A percentile compares a stretch with the other conserved stretches of the same genome.
Conservation (phyloP, 108 stramenopile species). For the Parmales sp. region DNA sequence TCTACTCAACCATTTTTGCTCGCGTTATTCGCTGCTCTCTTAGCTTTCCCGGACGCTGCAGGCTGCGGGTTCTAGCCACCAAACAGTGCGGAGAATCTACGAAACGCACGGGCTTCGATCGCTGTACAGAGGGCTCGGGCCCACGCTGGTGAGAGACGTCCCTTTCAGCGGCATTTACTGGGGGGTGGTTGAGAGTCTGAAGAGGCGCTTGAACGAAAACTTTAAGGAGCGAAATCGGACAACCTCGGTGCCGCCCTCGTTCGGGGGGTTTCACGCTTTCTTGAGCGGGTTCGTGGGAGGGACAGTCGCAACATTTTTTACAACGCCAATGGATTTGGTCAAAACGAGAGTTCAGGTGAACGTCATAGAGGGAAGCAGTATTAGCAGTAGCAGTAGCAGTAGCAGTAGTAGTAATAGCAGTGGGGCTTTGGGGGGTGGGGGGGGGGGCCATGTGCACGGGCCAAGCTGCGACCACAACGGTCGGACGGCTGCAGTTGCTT, state of each 20-base stretch:
- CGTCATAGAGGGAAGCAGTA: too few relatives aligned
- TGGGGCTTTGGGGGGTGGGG: neutral
- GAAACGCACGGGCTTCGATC: conserved; percentile 40
- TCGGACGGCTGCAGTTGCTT: neutral
- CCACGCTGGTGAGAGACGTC: conserved; percentile 82
- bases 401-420: neutral
- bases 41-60: too few relatives aligned
- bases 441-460: neutral
- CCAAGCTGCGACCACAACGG: neutral
- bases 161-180: conserved; percentile 89
- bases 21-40: too few relatives aligned
- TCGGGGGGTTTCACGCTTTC: conserved; percentile 44
- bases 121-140: conserved; percentile 65
- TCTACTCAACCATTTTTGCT: too few relatives aligned
- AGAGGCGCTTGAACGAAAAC: conserved; percentile 15
- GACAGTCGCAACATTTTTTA: conserved; percentile 64
- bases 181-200: conserved; percentile 54
- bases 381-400: neutral
- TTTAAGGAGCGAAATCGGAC: neutral
- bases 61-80: too few relatives aligned
- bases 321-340: conserved; percentile 89
- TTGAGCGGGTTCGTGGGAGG: conserved; percentile 67
- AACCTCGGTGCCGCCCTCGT: conserved; percentile 12
- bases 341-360: conserved; percentile 76
- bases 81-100: too few relatives aligned